phyloP scores from a whole-genome alignment of 192 early-diverging fungal genomes.

The Diversispora eburnea region DNA sequence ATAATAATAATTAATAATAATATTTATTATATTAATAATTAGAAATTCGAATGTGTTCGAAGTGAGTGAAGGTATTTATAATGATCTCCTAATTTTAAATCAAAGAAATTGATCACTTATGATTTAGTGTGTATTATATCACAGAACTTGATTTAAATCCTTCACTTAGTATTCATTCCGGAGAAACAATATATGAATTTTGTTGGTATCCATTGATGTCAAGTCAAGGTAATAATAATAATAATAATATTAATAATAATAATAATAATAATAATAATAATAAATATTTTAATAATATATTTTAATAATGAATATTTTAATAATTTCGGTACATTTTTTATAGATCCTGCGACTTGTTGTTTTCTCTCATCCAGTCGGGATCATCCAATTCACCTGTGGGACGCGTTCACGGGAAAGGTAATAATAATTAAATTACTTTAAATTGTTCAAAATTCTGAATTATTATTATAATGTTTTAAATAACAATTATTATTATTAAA shows the following conservation, averaged over 20 bases:
- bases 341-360: constrained; percentile 58
- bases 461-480: background rate
- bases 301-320: background rate
- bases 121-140: background rate
- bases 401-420: constrained; percentile 58
- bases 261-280: constrained; percentile 27
- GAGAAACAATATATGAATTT: constrained; percentile 59
- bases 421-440: background rate
- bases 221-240: constrained; percentile 40
- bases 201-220: constrained; percentile 63
- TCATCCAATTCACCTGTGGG: constrained; percentile 77
- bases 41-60: constrained; percentile 26
- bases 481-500: constrained; percentile 35
- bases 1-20: too few species aligned
- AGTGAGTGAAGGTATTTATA: constrained; percentile 28
- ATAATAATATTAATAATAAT: constrained; percentile 20
- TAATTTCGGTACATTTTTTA: background rate
- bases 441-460: too few species aligned
- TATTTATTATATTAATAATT: too few species aligned
- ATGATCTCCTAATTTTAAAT: background rate
- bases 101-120: background rate
- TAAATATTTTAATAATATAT: too few species aligned
- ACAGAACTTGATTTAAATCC: constrained; percentile 34
- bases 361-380: constrained; percentile 64
- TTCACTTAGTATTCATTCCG: constrained; percentile 36